Base-by-base conservation (phyloP, 352 stramenopile genomes). In the Globisporangium yorkense region DNA sequence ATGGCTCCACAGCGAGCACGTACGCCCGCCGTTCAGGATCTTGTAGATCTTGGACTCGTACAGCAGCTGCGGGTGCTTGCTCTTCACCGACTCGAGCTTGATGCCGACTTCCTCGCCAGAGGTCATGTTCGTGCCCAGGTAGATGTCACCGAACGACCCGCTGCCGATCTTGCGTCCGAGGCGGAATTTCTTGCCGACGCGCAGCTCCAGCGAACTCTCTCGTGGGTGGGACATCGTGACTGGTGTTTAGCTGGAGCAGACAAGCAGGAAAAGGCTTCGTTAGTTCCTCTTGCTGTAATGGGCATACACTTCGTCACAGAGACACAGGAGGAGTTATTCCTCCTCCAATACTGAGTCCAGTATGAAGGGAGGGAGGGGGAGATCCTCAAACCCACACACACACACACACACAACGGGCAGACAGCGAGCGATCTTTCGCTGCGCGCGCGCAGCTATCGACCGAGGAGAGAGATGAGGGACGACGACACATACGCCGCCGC, bases 21-120 rank as follows among this genome's bases (percentile, higher is more conserved):
- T 88, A 98, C 95, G 74, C 81, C 97, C 97, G 53, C 97, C 97
- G 70, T 98, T 96, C n/a, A 99, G 82, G 64, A 99, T 99, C 55
- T 98, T 90, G 88, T 99, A 99, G 73, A 99, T 99, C 86, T 99
- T 99, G 60, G 93, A 98, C 73, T 99, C 98, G 71, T 99, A 99
- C 8, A 99, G 72, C 20, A 99, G 80, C 87, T 99, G 98, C 3
- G 97, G 97, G 74, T 98, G 98, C 66, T 96, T 96, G 70, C 80
- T 94, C 71, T 98, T 99, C 44, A 98, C 94, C 20, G 84, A 97
- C 75, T 99, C 97, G 29, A 99, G 84, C 79, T 99, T 99, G 72
- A 99, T 99, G 45, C 96, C 98, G 56, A 99, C 97, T 72, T 99
- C 89, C 68, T 96, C 87, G 51, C 90, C 96, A n/a, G 94, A 98